A percentile compares a stretch with the other conserved stretches of the same genome.
Evolutionary conservation across 495 filamentous ascomycete species (phyloP).

Genomic region (Xanthoparmelia taractica): DNA sequence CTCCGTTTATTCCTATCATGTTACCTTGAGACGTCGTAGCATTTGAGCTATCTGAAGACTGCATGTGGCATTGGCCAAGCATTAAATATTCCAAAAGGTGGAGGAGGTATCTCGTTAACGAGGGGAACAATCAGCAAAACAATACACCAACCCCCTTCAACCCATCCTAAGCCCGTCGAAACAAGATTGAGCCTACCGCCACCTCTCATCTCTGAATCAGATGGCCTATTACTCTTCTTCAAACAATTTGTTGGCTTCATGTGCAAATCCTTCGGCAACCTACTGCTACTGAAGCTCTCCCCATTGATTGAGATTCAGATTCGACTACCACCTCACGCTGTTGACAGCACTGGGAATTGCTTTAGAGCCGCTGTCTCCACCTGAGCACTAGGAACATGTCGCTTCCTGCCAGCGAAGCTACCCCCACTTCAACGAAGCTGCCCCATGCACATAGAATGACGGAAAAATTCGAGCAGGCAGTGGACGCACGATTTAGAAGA

Average conservation of each 20-base stretch:
- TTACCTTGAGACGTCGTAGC: not conserved
- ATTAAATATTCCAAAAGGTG: not conserved
- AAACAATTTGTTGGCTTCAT: not conserved
- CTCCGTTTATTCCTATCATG: not conserved
- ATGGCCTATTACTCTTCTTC: not conserved
- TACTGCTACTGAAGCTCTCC: not conserved
- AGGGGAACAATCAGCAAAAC: not conserved
- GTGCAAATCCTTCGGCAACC: not conserved
- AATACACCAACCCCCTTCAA: not conserved
- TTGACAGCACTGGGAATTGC: not conserved
- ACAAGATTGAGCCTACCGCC: not conserved
- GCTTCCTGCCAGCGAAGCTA: not conserved
- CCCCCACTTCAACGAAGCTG: not conserved
- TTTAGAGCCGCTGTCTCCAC: not conserved
- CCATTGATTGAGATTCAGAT: not conserved
- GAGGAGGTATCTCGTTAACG: not conserved
- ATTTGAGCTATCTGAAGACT: not conserved
- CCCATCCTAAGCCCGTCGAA: not conserved
- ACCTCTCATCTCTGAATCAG: not conserved
- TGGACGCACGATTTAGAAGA: constrained; percentile 36
- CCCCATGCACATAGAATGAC: not conserved
- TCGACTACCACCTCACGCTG: not conserved
- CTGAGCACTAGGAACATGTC: not conserved
- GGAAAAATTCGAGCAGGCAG: constrained; percentile 5
- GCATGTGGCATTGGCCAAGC: not conserved